Evolutionary conservation across 2,329 filamentous ascomycete species (phyloP), one percentile per base, ranked within the genome.

Genomic region (Beauveria rudraprayagi): DNA sequence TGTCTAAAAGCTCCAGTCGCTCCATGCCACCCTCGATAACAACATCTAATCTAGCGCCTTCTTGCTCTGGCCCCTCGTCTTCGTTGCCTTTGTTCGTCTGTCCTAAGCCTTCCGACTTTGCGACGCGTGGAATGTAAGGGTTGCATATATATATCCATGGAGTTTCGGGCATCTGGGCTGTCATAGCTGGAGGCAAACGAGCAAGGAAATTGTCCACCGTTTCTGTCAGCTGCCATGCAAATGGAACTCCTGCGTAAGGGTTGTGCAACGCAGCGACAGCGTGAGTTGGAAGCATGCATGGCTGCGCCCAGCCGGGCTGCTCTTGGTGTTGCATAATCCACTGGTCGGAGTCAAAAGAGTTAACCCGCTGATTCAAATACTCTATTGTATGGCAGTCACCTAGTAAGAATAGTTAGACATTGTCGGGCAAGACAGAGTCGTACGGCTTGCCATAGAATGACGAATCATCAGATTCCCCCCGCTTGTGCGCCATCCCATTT

Each of bases 121-220:
- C 65, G 17, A 72, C 73, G 5, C 73, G 71, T 3, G 70, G 68
- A 63, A 76, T 77, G 67, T 81, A 81, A 0, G 87, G 88, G 70
- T 91, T 91, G 57, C 80, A 81, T 47, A 89, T 82, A 76, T 82
- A 91, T 53, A 96, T 90, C 88, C 90, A 94, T 0, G 81, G 81
- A 3, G 80, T 77, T 0, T 74, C 66, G 0, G 67, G 67, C 1
- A 71, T 73, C 3, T 74, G 70, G 2, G 77, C 72, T 1, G 86
- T 89, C 1, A 81, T 87, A 3, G 81, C 80, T 0, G 91, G 89
- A 0, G 88, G 87, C 0, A 92, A 77, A 9, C 90, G 84, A 9
- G 74, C 63, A 2, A 94, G 73, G 66, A 96, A 95, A 1, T 81
- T 79, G 8, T 82, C 72, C 1, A 89, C 74, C 0, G 81, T 81